Evolutionary conservation across 2,329 filamentous ascomycete species (phyloP).

Genomic region (Penicillium sp.): DNA sequence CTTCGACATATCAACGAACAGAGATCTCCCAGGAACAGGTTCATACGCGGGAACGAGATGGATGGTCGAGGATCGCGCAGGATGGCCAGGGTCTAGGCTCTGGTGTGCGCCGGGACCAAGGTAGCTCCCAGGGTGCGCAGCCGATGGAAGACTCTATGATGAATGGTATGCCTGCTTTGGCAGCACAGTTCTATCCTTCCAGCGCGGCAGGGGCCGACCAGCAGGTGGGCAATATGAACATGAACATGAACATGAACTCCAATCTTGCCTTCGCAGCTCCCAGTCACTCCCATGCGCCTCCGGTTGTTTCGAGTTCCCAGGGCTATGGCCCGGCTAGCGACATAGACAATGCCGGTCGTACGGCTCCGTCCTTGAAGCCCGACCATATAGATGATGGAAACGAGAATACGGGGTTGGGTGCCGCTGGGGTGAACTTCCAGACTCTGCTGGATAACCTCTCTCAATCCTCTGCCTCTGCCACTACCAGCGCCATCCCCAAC

Average conservation of each 20-base stretch:
- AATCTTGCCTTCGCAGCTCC: slow-evolving; percentile 20
- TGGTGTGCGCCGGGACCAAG: slow-evolving; percentile 29
- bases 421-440: slow-evolving; percentile 50
- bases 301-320: slow-evolving; percentile 24
- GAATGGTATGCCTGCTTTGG: slow-evolving; percentile 33
- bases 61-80: slow-evolving; percentile 19
- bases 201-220: slow-evolving; percentile 20
- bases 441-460: slow-evolving; percentile 52
- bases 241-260: slow-evolving; percentile 6
- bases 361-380: slow-evolving; percentile 20
- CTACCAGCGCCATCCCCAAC: neutral
- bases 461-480: slow-evolving; percentile 29
- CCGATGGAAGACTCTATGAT: slow-evolving; percentile 25
- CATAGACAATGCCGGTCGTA: slow-evolving; percentile 32
- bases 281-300: slow-evolving; percentile 30
- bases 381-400: slow-evolving; percentile 30
- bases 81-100: slow-evolving; percentile 15
- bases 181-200: slow-evolving; percentile 26
- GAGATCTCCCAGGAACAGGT: slow-evolving; percentile 21
- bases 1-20: slow-evolving; percentile 58
- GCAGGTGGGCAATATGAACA: slow-evolving; percentile 9
- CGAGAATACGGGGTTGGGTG: slow-evolving; percentile 22
- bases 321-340: slow-evolving; percentile 31
- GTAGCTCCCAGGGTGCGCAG: slow-evolving; percentile 37
- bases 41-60: slow-evolving; percentile 15